Conservation (phyloP, 306 rosid genomes). For the Vigna mungo region DNA sequence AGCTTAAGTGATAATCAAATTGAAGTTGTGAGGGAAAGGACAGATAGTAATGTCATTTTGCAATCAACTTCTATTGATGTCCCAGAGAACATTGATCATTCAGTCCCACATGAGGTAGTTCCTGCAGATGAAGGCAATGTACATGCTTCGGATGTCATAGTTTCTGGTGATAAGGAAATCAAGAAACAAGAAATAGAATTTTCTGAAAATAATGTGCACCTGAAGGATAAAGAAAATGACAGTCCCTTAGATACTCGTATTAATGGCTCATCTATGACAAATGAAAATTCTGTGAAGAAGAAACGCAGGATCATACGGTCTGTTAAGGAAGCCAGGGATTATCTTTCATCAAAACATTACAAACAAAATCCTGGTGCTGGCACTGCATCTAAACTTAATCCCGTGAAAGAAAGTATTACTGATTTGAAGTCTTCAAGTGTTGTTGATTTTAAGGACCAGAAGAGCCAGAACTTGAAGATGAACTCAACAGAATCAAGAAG, state of each 20-base stretch:
- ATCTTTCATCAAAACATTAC: slow-evolving; percentile 62
- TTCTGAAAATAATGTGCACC: slow-evolving; percentile 36
- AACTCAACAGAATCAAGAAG: slow-evolving; percentile 34
- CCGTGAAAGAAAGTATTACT: slow-evolving; percentile 41
- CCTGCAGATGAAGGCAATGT: slow-evolving; percentile 36
- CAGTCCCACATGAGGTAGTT: slow-evolving; percentile 40
- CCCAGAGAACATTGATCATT: slow-evolving; percentile 39
- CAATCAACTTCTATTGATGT: slow-evolving; percentile 38
- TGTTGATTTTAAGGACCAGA: slow-evolving; percentile 43
- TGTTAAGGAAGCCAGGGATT: slow-evolving; percentile 89
- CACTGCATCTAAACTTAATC: slow-evolving; percentile 41
- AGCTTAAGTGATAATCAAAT: slow-evolving; percentile 39
- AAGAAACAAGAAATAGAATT: slow-evolving; percentile 43
- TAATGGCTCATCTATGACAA: slow-evolving; percentile 49
- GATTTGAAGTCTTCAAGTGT: slow-evolving; percentile 49
- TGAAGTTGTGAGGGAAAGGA: slow-evolving; percentile 43
- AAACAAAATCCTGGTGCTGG: slow-evolving; percentile 48
- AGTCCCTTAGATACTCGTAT: slow-evolving; percentile 34
- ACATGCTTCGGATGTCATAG: slow-evolving; percentile 45
- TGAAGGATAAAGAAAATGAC: slow-evolving; percentile 36
- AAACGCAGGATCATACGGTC: slow-evolving; percentile 76
- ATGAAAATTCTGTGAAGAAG: slow-evolving; percentile 44
- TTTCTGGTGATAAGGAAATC: slow-evolving; percentile 48
- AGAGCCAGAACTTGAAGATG: slow-evolving; percentile 38
- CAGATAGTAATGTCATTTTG: slow-evolving; percentile 34